Evolutionary conservation across 352 stramenopile species (phyloP), one percentile per base, ranked within the genome.

Genomic region (Phytophthora citrophthora): DNA sequence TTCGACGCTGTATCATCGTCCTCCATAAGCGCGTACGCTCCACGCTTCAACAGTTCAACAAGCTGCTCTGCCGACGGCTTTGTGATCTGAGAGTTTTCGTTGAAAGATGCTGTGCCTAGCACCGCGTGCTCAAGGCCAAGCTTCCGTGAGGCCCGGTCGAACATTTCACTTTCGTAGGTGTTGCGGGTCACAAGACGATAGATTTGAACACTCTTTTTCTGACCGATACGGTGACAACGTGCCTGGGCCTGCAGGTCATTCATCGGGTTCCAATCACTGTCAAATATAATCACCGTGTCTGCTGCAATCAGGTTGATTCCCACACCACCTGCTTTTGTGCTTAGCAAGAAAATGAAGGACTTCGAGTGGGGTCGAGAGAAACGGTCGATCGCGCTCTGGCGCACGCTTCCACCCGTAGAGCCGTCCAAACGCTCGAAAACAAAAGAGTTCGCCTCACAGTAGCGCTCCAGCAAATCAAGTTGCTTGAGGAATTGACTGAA

Each of bases 81-180:
- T 5, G 91, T 73, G 47, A 93, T 94, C 64, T 93, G 95, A 74
- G 79, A 75, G 23, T 90, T 79, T 74, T 98, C 88, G 86, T 94
- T 89, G 94, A 98, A 86, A 52, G 90, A 94, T 15, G 84, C 86
- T 3, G 88, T 98, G 24, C 98, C 95, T n/a, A 99, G 80, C 8
- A 99, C 97, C 13, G 97, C 98, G 58, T 99, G 96, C 60, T 99
- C 98, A 5, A 99, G 88, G 9, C 97, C 97, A 54, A 99, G 97
- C 74, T 99, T 99, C 63, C 95, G 77, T 20, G 90, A 98, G 16
- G 96, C 97, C 43, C 97, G 93, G 59, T 99, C 93, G 67, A 99
- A 99, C 98, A 99, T 99, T 81, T 99, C 94, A 70, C 98, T 98
- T 81, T 99, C 98, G 66, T 99, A 99, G 3, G 97, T 99, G 69